Evolutionary conservation across 495 filamentous ascomycete genomes (phyloP).

Genomic region (Neurospora intermedia): DNA sequence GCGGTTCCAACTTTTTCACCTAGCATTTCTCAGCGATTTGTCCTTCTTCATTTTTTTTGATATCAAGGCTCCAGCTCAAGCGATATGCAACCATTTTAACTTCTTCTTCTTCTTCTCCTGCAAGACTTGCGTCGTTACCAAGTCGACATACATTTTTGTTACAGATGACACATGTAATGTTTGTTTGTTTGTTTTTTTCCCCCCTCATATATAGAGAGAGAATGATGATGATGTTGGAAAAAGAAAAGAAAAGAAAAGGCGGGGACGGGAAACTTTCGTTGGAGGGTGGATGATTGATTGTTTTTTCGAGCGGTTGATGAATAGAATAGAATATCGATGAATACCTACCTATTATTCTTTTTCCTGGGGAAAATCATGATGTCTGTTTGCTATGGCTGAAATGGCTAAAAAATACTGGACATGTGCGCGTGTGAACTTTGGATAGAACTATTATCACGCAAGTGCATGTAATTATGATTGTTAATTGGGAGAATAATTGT

Average conservation of each 20-base stretch:
- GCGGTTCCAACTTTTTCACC: not conserved
- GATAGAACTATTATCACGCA: no score
- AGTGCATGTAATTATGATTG: no score
- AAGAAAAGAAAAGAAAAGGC: not conserved
- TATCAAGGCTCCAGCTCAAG: not conserved
- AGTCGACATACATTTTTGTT: not conserved
- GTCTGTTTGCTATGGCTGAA: no score
- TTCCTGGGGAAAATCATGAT: no score
- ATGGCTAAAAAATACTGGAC: no score
- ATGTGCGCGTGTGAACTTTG: no score
- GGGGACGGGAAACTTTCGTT: not conserved
- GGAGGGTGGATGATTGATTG: no score
- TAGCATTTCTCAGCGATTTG: not conserved
- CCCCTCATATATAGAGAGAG: not conserved
- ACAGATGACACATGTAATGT: not conserved
- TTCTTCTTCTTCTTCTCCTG: not conserved
- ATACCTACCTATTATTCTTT: no score
- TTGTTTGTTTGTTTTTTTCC: not conserved
- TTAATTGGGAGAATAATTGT: no score
- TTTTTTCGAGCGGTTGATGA: not conserved
- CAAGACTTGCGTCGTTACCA: not conserved
- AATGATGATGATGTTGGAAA: no score
- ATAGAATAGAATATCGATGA: not conserved
- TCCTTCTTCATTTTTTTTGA: not conserved
- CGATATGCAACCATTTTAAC: not conserved